Evolutionary conservation across 169 alveolate genomes (phyloP).

Genomic region (Theileria equi): DNA sequence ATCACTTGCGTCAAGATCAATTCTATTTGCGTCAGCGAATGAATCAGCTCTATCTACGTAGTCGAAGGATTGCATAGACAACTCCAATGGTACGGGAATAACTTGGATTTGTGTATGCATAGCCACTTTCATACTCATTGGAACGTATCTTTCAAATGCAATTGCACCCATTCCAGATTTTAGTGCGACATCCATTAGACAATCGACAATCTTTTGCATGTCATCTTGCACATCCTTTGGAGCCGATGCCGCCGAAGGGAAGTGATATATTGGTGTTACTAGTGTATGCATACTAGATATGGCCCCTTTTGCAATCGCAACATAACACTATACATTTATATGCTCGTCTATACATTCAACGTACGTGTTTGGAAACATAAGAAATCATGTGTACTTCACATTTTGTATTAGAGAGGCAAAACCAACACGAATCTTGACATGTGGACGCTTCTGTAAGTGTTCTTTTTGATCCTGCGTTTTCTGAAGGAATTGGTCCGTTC

Average conservation of each 20-base stretch:
- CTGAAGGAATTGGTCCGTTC: conserved; percentile 34
- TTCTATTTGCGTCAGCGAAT: conserved; percentile 29
- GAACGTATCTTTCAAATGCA: conserved; percentile 63
- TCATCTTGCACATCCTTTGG: conserved; percentile 33
- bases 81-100: conserved; percentile 49
- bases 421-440: conserved; percentile 53
- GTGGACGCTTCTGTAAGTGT: conserved; percentile 1
- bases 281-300: conserved; percentile 26
- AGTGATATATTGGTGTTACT: conserved; percentile 56
- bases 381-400: conserved; percentile 61
- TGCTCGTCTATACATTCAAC: neutral
- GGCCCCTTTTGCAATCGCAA: conserved; percentile 62
- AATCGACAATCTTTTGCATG: conserved; percentile 37
- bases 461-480: neutral
- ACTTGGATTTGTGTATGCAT: conserved; percentile 64
- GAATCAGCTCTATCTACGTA: conserved; percentile 38
- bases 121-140: conserved; percentile 50
- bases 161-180: conserved; percentile 51
- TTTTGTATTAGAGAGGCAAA: conserved; percentile 38
- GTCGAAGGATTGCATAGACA: conserved; percentile 44
- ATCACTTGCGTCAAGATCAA: neutral
- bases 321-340: conserved; percentile 22
- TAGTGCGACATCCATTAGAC: conserved; percentile 38
- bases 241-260: conserved; percentile 37
- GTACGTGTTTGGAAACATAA: conserved; percentile 41